Conservation (phyloP, 2,329 filamentous ascomycete genomes). For the Pseudocercospora crystallina region DNA sequence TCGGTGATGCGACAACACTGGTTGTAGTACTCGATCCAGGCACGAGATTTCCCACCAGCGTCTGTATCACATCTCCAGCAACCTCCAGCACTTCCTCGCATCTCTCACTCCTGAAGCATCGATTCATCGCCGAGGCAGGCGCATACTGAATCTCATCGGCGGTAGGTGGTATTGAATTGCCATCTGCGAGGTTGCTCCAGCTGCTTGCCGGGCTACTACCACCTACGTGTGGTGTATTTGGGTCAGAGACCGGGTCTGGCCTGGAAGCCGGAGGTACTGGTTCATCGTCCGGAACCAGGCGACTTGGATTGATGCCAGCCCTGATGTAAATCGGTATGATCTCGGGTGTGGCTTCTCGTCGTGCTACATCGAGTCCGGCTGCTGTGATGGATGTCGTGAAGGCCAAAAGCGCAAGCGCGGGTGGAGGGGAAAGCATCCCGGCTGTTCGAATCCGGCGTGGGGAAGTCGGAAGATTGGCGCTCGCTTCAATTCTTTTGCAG, state of each 20-base stretch:
- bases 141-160: conserved; percentile 9
- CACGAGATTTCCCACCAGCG: background rate
- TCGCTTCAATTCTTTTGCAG: no score
- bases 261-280: background rate
- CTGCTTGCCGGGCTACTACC: background rate
- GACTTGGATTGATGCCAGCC: background rate
- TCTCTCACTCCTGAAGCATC: conserved; percentile 1
- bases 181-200: background rate
- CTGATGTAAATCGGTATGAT: background rate
- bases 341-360: background rate
- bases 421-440: background rate
- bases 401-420: background rate
- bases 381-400: background rate
- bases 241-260: background rate
- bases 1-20: background rate
- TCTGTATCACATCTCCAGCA: conserved; percentile 3
- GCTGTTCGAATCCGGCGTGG: no score
- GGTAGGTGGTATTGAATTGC: background rate
- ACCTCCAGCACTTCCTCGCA: conserved; percentile 2
- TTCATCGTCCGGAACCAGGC: background rate
- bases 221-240: background rate
- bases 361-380: no score
- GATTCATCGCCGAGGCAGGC: background rate
- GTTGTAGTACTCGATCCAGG: background rate
- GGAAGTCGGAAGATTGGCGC: no score